These are phyloP conservation scores for Coffea humblotiana DNA, from an alignment of 305 asterid species.

Conservation along the genomic window DNA sequence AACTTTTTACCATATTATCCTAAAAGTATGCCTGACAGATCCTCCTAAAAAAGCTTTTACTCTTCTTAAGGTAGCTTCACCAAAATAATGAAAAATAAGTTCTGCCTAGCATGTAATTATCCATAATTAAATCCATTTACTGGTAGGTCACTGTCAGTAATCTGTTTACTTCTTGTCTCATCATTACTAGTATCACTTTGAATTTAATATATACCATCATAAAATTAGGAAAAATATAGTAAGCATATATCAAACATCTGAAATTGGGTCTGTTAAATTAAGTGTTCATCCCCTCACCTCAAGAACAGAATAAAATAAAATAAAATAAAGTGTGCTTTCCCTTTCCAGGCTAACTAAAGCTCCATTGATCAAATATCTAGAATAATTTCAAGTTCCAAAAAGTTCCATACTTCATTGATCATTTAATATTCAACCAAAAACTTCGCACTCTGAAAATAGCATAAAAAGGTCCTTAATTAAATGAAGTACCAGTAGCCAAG, in stretches of 20 bases:
- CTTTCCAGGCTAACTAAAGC: not conserved
- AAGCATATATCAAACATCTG: not conserved
- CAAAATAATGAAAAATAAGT: conserved; percentile 9
- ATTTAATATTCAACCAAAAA: not conserved
- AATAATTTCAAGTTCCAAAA: not conserved
- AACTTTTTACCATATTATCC: not conserved
- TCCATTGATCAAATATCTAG: not conserved
- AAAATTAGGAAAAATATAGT: not conserved
- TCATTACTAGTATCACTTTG: not conserved
- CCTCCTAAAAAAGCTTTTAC: not conserved
- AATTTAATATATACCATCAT: not conserved
- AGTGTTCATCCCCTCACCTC: not conserved
- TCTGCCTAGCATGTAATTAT: not conserved
- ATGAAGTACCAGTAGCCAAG: not conserved
- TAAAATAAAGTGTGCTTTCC: too few relatives aligned
- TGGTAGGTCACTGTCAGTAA: not conserved
- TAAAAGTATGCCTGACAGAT: not conserved
- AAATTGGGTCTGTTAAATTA: not conserved
- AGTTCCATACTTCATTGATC: not conserved
- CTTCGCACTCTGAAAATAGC: not conserved
- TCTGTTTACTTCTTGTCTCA: not conserved
- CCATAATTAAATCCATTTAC: not conserved
- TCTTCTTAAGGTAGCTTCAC: not conserved
- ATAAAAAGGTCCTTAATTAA: not conserved
- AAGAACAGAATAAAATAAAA: too few relatives aligned